These are phyloP conservation scores for Boletus subparvulus DNA, from an alignment of 768 basidiomycete genomes.

Conservation along the genomic window DNA sequence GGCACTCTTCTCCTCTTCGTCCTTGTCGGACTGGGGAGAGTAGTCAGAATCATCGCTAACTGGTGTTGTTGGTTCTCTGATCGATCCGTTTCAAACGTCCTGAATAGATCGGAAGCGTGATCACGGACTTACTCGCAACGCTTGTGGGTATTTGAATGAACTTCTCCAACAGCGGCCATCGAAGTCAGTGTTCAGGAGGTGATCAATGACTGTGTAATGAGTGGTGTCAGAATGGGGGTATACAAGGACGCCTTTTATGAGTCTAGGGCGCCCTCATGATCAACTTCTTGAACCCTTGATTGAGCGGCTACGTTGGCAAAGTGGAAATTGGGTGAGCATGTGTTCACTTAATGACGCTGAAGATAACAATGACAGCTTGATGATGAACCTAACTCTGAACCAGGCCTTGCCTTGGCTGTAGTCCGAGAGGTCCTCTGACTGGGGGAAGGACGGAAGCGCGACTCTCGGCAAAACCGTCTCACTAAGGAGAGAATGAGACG, in stretches of 20 bases:
- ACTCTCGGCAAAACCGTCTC: not conserved
- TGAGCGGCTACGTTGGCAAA: slow-evolving; percentile 8
- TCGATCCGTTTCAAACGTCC: too few species aligned
- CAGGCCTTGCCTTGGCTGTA: not conserved
- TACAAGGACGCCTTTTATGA: slow-evolving; percentile 15
- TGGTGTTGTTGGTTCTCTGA: too few species aligned
- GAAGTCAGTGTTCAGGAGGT: not conserved
- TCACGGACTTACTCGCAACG: not conserved
- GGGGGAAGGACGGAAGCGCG: not conserved
- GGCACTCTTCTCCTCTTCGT: not conserved
- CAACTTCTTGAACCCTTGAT: slow-evolving; percentile 7
- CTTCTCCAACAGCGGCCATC: not conserved
- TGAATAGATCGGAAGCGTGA: not conserved
- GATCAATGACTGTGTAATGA: not conserved
- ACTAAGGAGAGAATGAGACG: not conserved
- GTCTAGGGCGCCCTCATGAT: slow-evolving; percentile 6
- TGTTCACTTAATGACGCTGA: slow-evolving; percentile 12
- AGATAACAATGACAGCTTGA: slow-evolving; percentile 15
- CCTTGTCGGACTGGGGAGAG: not conserved
- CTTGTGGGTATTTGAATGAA: not conserved
- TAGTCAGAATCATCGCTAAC: not conserved
- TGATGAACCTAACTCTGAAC: not conserved
- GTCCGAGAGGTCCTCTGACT: not conserved
- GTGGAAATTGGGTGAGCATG: not conserved
- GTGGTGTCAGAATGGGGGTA: not conserved